phyloP scores from a whole-genome alignment of 1,284 basidiomycete genomes.

The Gymnopus androsaceus region DNA sequence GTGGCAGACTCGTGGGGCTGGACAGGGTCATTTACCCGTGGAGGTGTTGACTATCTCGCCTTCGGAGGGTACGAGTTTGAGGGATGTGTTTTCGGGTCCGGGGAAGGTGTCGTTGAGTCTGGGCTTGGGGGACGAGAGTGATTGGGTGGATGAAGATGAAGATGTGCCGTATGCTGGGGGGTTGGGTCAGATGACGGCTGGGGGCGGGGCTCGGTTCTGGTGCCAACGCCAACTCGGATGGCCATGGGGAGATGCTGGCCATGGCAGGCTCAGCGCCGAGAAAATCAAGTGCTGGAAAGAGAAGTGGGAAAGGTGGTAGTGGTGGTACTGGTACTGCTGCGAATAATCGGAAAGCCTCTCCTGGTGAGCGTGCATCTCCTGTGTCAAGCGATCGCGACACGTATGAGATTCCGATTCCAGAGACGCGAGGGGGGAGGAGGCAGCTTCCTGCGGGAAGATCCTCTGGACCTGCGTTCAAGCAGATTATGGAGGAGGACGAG shows the following conservation, averaged over 20 bases:
- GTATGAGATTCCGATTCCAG: slow-evolving; percentile 48
- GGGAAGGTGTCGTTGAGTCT: slow-evolving; percentile 52
- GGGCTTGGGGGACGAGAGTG: slow-evolving; percentile 73
- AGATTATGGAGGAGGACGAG: slow-evolving; percentile 79
- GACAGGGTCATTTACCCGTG: slow-evolving; percentile 58
- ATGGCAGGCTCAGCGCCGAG: slow-evolving; percentile 47
- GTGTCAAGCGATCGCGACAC: slow-evolving; percentile 52
- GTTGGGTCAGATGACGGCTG: slow-evolving; percentile 63
- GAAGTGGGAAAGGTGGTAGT: slow-evolving; percentile 29
- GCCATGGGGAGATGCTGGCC: slow-evolving; percentile 37
- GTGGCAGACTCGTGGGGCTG: slow-evolving; percentile 72
- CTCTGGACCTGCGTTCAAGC: slow-evolving; percentile 63
- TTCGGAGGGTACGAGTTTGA: slow-evolving; percentile 54
- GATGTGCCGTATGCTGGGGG: slow-evolving; percentile 79
- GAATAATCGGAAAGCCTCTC: slow-evolving; percentile 41
- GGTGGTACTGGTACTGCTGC: too few relatives aligned
- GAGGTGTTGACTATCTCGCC: slow-evolving; percentile 72
- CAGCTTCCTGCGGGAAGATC: slow-evolving; percentile 61
- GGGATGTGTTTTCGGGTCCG: slow-evolving; percentile 73
- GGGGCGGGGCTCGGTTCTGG: slow-evolving; percentile 32
- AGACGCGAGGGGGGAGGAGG: slow-evolving; percentile 56
- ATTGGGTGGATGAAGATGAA: slow-evolving; percentile 85
- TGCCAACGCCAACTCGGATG: too few relatives aligned
- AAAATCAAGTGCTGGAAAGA: slow-evolving; percentile 23
- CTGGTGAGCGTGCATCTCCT: slow-evolving; percentile 59